Base-by-base conservation (phyloP, 2,329 filamentous ascomycete genomes). In the Fusarium proliferatum region DNA sequence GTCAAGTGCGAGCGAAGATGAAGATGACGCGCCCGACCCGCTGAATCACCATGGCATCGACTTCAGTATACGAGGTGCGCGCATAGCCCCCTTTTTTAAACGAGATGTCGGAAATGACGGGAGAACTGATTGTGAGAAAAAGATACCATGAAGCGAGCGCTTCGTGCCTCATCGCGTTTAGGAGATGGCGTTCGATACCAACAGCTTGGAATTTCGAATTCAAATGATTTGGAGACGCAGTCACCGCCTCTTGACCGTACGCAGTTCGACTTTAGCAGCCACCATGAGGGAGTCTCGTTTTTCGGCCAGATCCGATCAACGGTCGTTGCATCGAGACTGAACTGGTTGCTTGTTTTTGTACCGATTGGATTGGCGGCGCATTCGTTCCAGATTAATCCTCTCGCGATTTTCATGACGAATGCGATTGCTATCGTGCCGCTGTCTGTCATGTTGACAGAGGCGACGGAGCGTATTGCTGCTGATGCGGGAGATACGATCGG, bases 261-360 rank as follows among this genome's bases (percentile, higher is more conserved):
- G 12, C 67, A 45, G 3, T 73, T 73, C 45, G 69, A 74, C 15
- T 72, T 72, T 28, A 48, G 62, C 23, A 28, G 39, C 53, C 41
- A 28, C 30, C 57, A 34, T 46, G 63, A 71, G 15, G 64, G 61
- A 16, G 64, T 76, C 51, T 64, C 71, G 3, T 73, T 73, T 21
- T 69, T 68, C 16, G 74, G 72, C 9, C 72, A 78, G 53, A 73
- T 82, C 12, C 73, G 71, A 42, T 74, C 77, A 34, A 81, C 78
- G 28, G 45, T 83, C 15, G 76, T 78, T 30, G 78, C 77, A 1
- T 82, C 81, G 76, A 90, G 88, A 84, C 81, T 94, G 81, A 94
- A 94, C 75, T 74, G 90, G 52, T 82, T 94, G 53, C 85, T 94
- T 57, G 80, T 93, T 42, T 93, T 93, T 76, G 91, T 94, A n/a